phyloP scores from a whole-genome alignment of 768 basidiomycete genomes.

The Pleurotus giganteus region DNA sequence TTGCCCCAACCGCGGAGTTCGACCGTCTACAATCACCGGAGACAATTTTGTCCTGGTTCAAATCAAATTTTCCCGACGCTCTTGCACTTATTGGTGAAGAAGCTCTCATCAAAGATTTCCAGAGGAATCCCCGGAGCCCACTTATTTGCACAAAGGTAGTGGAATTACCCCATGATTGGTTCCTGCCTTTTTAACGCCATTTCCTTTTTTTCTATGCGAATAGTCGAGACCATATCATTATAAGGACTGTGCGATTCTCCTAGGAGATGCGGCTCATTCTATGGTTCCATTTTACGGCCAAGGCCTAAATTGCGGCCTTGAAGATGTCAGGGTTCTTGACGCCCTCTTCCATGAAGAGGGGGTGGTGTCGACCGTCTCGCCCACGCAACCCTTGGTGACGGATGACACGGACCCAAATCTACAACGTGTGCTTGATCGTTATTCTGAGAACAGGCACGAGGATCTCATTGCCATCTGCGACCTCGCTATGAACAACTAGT shows the following conservation, averaged over 20 bases:
- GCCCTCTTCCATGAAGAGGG: conserved; percentile 69
- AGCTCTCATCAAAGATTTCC: conserved; percentile 72
- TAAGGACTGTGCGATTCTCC: conserved; percentile 79
- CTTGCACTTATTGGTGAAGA: conserved; percentile 81
- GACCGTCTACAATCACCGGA: conserved; percentile 62
- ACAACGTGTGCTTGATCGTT: conserved; percentile 66
- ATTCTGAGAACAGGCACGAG: conserved; percentile 79
- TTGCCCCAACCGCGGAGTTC: conserved; percentile 79
- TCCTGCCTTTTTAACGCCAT: conserved; percentile 12
- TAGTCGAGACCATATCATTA: conserved; percentile 90
- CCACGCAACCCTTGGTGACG: conserved; percentile 43
- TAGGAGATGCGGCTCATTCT: conserved; percentile 95
- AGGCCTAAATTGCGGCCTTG: conserved; percentile 95
- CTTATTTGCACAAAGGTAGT: conserved; percentile 91
- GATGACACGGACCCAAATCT: conserved; percentile 33
- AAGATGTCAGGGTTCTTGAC: conserved; percentile 91
- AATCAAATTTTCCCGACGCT: conserved; percentile 85
- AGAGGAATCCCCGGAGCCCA: conserved; percentile 81
- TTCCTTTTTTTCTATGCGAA: conserved; percentile 7
- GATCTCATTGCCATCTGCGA: conserved; percentile 90
- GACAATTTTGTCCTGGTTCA: conserved; percentile 71
- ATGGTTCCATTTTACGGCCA: conserved; percentile 99
- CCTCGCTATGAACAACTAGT: conserved; percentile 98
- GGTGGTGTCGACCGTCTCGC: conserved; percentile 44
- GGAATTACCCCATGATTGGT: conserved; percentile 19